Percentiles rank a stretch among this genome's conserved stretches.
Evolutionary conservation across 306 rosid genomes (phyloP).

Genomic region (Trifolium pratense): DNA sequence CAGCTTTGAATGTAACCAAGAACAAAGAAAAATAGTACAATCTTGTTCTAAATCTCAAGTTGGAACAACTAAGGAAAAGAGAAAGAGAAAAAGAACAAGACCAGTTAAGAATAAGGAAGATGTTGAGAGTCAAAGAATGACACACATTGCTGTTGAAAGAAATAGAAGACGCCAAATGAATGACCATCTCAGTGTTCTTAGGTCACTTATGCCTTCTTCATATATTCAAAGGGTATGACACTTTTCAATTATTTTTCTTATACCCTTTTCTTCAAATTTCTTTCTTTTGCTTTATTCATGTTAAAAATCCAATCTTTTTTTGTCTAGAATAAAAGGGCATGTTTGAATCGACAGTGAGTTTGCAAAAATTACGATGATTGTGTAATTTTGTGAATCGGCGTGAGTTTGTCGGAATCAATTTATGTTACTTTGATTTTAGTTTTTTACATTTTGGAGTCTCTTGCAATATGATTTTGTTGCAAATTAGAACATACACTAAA

Average conservation of each 20-base stretch:
- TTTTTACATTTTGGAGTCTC: neutral
- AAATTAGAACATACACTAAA: neutral
- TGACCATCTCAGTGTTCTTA: constrained; percentile 87
- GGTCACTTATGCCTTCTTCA: constrained; percentile 85
- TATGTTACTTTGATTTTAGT: neutral
- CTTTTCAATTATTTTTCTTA: constrained; percentile 12
- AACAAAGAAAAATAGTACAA: constrained; percentile 18
- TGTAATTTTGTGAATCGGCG: too few species aligned
- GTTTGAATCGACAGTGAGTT: neutral
- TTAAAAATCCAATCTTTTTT: constrained; percentile 47
- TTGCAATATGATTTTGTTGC: too few species aligned
- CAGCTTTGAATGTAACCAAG: constrained; percentile 57
- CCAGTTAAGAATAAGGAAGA: constrained; percentile 85
- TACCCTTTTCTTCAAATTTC: constrained; percentile 19
- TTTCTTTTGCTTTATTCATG: constrained; percentile 31
- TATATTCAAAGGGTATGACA: constrained; percentile 76
- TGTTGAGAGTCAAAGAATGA: constrained; percentile 92
- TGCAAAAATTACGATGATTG: neutral
- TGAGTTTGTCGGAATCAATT: neutral
- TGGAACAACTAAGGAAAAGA: constrained; percentile 50
- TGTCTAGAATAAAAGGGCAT: neutral
- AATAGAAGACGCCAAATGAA: constrained; percentile 96
- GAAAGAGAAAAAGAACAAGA: constrained; percentile 82
- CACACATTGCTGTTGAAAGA: constrained; percentile 93
- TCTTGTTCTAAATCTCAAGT: constrained; percentile 42